Conservation (phyloP, 805 yeast species). For the Candida wancherniae region DNA sequence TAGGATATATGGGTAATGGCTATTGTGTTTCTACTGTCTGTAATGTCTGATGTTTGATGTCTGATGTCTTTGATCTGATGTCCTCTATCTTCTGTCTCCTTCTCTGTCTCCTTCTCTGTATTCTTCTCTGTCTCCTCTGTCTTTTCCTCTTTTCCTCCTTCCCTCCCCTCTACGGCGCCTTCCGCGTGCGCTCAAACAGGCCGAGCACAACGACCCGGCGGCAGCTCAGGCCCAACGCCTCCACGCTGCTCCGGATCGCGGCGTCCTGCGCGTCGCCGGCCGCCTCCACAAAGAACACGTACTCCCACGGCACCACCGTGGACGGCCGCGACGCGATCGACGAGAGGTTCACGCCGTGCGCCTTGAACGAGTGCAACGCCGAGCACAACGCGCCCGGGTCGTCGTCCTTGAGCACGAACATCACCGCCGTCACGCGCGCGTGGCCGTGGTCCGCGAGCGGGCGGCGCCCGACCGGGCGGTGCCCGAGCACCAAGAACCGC, state of each 20-base stretch:
- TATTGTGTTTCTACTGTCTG: not conserved
- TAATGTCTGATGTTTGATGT: too few relatives aligned
- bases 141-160: too few relatives aligned
- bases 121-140: too few relatives aligned
- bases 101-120: too few relatives aligned
- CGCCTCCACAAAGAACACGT: constrained; percentile 75
- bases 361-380: constrained; percentile 54
- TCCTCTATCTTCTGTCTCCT: too few relatives aligned
- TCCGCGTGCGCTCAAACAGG: constrained; percentile 43
- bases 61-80: too few relatives aligned
- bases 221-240: constrained; percentile 41
- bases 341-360: constrained; percentile 56
- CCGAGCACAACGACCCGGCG: constrained; percentile 57
- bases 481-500: constrained; percentile 67
- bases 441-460: constrained; percentile 3
- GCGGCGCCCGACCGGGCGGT: constrained; percentile 10
- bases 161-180: not conserved
- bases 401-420: constrained; percentile 60
- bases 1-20: too few relatives aligned
- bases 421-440: constrained; percentile 45
- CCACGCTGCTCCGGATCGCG: constrained; percentile 30
- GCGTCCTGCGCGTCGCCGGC: constrained; percentile 37
- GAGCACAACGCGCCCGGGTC: constrained; percentile 72
- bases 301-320: constrained; percentile 64
- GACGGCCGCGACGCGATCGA: constrained; percentile 79